These are phyloP conservation scores for Pichia manshurica DNA, from an alignment of 805 yeast species.

Conservation along the genomic window DNA sequence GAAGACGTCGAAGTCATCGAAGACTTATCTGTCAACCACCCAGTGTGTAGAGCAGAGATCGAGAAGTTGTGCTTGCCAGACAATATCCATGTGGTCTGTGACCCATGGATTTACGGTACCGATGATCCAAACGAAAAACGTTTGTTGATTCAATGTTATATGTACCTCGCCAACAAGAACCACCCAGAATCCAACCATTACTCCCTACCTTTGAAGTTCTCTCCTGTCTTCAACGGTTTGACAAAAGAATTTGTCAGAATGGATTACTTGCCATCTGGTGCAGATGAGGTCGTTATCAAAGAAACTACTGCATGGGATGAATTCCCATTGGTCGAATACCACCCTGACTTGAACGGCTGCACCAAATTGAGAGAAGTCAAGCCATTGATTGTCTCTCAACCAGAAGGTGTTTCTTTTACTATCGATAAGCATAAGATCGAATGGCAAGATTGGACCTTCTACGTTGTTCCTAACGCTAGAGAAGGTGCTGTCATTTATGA, in stretches of 20 bases:
- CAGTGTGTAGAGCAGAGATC: slow-evolving; percentile 55
- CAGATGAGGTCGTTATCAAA: slow-evolving; percentile 48
- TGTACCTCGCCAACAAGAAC: slow-evolving; percentile 61
- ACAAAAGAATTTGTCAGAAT: slow-evolving; percentile 60
- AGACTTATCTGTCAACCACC: slow-evolving; percentile 44
- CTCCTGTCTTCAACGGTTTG: slow-evolving; percentile 64
- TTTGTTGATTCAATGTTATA: slow-evolving; percentile 65
- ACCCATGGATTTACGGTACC: slow-evolving; percentile 86
- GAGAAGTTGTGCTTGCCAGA: slow-evolving; percentile 61
- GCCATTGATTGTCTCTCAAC: slow-evolving; percentile 66
- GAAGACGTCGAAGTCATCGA: slow-evolving; percentile 57
- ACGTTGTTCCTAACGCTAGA: slow-evolving; percentile 63
- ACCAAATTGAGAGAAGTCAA: slow-evolving; percentile 48
- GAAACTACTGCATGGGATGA: slow-evolving; percentile 58
- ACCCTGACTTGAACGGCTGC: slow-evolving; percentile 62
- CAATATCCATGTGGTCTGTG: slow-evolving; percentile 49
- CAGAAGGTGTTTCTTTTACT: slow-evolving; percentile 73
- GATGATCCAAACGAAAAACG: slow-evolving; percentile 54
- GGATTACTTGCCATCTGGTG: slow-evolving; percentile 72
- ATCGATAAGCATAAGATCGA: slow-evolving; percentile 53
- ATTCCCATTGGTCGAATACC: slow-evolving; percentile 62
- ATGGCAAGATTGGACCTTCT: slow-evolving; percentile 85
- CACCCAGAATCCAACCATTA: slow-evolving; percentile 73
- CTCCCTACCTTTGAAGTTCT: slow-evolving; percentile 65
- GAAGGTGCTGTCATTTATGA: slow-evolving; percentile 78